Percentiles rank a stretch among this genome's conserved stretches.
These are phyloP conservation scores for Teunomyces barrocoloradensis DNA, from an alignment of 805 yeast species.

Conservation along the genomic window DNA sequence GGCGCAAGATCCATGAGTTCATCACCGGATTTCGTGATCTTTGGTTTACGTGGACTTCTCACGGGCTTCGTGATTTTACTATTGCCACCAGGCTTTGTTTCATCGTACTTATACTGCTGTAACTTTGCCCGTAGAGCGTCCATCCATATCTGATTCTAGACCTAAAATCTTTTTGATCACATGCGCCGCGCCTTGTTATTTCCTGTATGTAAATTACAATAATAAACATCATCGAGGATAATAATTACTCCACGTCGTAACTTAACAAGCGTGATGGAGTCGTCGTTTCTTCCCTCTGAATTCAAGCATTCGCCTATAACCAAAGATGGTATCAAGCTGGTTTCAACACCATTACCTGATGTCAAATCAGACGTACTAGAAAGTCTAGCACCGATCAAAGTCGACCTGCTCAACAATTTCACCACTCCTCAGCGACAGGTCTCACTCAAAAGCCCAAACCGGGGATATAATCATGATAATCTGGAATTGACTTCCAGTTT, in stretches of 20 bases:
- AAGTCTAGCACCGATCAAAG: neutral
- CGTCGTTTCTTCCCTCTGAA: neutral
- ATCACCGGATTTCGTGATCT: neutral
- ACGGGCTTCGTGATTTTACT: neutral
- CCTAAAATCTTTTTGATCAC: neutral
- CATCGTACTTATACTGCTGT: conserved; percentile 16
- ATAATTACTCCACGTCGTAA: neutral
- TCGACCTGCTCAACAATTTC: neutral
- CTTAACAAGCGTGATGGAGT: neutral
- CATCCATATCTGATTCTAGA: neutral
- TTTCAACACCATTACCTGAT: conserved; percentile 7
- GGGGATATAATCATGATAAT: neutral
- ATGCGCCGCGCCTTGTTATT: neutral
- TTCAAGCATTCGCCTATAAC: conserved; percentile 15
- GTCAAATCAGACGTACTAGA: neutral
- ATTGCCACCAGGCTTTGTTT: neutral
- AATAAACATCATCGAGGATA: conserved; percentile 3
- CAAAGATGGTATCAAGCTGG: conserved; percentile 10
- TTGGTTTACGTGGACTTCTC: no score
- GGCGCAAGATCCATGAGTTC: conserved; percentile 29
- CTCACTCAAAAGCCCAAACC: neutral
- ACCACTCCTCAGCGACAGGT: neutral
- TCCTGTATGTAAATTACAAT: neutral
- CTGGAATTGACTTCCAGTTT: neutral
- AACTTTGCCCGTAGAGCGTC: conserved; percentile 13